Conservation (phyloP, 2,329 filamentous ascomycete species). For the Ambrosiella cleistominuta region DNA sequence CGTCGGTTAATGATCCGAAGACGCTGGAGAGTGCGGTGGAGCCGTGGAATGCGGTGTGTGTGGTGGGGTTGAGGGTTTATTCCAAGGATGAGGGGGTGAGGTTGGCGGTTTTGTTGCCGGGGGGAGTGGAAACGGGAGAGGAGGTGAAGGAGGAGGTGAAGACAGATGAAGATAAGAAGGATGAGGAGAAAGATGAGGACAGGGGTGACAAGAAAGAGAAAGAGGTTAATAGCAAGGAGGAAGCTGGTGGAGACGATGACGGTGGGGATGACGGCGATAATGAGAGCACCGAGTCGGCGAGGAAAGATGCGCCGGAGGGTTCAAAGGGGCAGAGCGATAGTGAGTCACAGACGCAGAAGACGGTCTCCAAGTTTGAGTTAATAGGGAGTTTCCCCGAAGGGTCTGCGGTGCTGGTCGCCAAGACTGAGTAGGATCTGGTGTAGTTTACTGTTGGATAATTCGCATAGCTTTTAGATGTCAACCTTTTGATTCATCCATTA, state of each 20-base stretch:
- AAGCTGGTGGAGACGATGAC: neutral
- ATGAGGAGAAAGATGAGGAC: neutral
- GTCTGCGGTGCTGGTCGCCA: no score
- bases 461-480: no score
- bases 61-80: slow-evolving; percentile 44
- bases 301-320: neutral
- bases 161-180: neutral
- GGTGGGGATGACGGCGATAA: neutral
- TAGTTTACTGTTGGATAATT: no score
- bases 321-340: neutral
- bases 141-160: slow-evolving; percentile 10
- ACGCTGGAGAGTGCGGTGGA: slow-evolving; percentile 35
- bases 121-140: neutral
- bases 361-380: neutral
- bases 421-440: no score
- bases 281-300: neutral
- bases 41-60: slow-evolving; percentile 45
- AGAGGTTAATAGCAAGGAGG: neutral
- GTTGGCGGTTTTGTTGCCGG: slow-evolving; percentile 15
- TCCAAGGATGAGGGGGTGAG: slow-evolving; percentile 34
- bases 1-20: slow-evolving; percentile 30
- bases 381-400: no score
- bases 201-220: neutral
- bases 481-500: no score
- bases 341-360: neutral